phyloP scores from a whole-genome alignment of 306 rosid genomes.

The Corylus heterophylla region DNA sequence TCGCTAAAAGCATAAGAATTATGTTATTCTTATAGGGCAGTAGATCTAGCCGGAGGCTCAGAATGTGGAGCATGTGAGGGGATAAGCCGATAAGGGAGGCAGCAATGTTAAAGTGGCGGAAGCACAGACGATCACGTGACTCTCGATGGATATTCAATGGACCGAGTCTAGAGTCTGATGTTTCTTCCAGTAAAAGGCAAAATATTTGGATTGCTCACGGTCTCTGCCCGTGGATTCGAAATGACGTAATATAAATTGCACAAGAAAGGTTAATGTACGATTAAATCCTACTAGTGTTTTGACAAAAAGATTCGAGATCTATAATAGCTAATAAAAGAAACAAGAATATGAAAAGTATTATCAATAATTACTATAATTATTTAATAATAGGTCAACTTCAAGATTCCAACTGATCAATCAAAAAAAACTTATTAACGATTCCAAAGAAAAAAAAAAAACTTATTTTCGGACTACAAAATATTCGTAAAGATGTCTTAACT shows the following conservation, averaged over 20 bases:
- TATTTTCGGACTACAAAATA: no score
- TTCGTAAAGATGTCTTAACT: no score
- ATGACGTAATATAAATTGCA: not conserved
- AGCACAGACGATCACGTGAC: slow-evolving; percentile 44
- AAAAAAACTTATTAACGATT: no score
- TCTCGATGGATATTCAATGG: slow-evolving; percentile 32
- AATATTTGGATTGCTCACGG: slow-evolving; percentile 20
- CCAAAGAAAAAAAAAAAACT: no score
- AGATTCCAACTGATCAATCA: no score
- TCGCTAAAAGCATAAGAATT: not conserved
- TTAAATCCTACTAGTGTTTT: no score
- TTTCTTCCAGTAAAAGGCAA: slow-evolving; percentile 25
- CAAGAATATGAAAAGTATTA: no score
- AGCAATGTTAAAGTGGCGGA: not conserved
- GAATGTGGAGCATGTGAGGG: slow-evolving; percentile 43
- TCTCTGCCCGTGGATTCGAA: not conserved
- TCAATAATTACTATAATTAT: no score
- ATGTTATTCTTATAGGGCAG: not conserved
- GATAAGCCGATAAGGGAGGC: slow-evolving; percentile 7
- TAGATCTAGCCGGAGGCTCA: not conserved
- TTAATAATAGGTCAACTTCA: no score
- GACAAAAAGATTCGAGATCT: no score
- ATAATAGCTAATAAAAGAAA: no score
- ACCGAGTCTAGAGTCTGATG: slow-evolving; percentile 17
- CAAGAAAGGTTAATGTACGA: slow-evolving; percentile 1